phyloP scores from a whole-genome alignment of 352 stramenopile species.

The Globisporangium megalacanthum region DNA sequence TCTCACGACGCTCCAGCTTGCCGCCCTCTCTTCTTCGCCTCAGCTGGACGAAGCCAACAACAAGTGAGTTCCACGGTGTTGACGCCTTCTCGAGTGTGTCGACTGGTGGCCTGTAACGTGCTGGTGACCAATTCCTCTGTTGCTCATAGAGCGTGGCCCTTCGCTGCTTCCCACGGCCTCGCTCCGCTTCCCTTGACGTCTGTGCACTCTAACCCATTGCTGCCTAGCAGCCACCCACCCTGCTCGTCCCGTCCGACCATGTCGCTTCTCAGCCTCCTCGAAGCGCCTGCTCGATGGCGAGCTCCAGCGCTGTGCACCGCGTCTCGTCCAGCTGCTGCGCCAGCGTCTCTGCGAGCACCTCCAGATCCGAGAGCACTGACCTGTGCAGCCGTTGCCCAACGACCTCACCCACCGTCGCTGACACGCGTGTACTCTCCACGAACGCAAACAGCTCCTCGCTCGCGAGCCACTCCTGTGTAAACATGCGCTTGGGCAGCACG shows the following conservation, averaged over 20 bases:
- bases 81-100: too few relatives aligned
- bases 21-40: not conserved
- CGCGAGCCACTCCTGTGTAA: conserved; percentile 17
- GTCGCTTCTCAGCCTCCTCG: not conserved
- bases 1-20: not conserved
- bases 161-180: too few relatives aligned
- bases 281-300: not conserved
- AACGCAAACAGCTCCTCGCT: conserved; percentile 15
- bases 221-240: too few relatives aligned
- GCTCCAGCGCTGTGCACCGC: conserved; percentile 5
- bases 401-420: conserved; percentile 10
- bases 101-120: too few relatives aligned
- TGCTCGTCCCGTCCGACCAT: too few relatives aligned
- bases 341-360: not conserved
- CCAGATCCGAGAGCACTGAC: conserved; percentile 7
- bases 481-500: conserved; percentile 14
- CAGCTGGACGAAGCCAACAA: too few relatives aligned
- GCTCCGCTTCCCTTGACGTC: too few relatives aligned
- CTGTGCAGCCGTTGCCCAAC: conserved; percentile 6
- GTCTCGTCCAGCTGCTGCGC: conserved; percentile 4
- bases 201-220: too few relatives aligned
- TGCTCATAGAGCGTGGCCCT: too few relatives aligned
- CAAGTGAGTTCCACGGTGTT: too few relatives aligned
- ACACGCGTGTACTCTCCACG: conserved; percentile 7
- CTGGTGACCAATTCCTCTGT: too few relatives aligned